Percentiles rank a stretch among this genome's conserved stretches.
These are phyloP conservation scores for Polytrichum commune DNA, from an alignment of 225 moss, liverwort and hornwort genomes.

Conservation along the genomic window DNA sequence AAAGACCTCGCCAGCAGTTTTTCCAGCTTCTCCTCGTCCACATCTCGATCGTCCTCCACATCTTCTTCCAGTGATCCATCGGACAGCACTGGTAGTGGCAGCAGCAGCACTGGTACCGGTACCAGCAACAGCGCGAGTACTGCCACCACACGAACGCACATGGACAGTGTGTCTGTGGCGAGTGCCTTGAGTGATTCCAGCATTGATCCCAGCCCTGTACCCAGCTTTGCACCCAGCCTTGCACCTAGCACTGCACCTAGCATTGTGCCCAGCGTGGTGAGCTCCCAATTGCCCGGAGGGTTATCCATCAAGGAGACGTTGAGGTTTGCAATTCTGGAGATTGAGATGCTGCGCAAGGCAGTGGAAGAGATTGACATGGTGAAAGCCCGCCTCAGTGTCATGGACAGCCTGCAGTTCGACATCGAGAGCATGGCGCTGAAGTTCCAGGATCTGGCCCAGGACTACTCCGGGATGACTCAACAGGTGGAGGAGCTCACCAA, in stretches of 20 bases:
- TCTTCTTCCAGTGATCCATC: not conserved
- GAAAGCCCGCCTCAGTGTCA: slow-evolving; percentile 17
- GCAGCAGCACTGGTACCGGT: slow-evolving; percentile 6
- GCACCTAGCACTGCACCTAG: slow-evolving; percentile 12
- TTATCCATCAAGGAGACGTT: slow-evolving; percentile 19
- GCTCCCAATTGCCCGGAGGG: slow-evolving; percentile 25
- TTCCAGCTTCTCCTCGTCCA: slow-evolving; percentile 16
- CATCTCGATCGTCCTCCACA: slow-evolving; percentile 6
- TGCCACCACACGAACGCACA: slow-evolving; percentile 13
- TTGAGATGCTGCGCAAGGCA: slow-evolving; percentile 19
- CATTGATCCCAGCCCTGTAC: not conserved
- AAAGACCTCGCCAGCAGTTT: slow-evolving; percentile 15
- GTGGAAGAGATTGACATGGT: slow-evolving; percentile 25
- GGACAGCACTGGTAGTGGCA: too few species aligned
- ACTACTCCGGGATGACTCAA: slow-evolving; percentile 29
- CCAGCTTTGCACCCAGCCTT: slow-evolving; percentile 1
- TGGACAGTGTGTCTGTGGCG: slow-evolving; percentile 8
- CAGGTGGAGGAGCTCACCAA: slow-evolving; percentile 32
- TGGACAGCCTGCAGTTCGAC: slow-evolving; percentile 21
- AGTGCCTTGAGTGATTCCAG: not conserved
- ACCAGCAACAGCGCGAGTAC: slow-evolving; percentile 12
- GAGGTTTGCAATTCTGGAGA: slow-evolving; percentile 18
- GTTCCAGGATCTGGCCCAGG: slow-evolving; percentile 30
- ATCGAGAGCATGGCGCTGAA: slow-evolving; percentile 19
- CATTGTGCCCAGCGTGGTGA: slow-evolving; percentile 10